Percentiles rank a stretch among this genome's conserved stretches.
phyloP scores from a whole-genome alignment of 148 eudicot genomes.

The Agrostemma githago region DNA sequence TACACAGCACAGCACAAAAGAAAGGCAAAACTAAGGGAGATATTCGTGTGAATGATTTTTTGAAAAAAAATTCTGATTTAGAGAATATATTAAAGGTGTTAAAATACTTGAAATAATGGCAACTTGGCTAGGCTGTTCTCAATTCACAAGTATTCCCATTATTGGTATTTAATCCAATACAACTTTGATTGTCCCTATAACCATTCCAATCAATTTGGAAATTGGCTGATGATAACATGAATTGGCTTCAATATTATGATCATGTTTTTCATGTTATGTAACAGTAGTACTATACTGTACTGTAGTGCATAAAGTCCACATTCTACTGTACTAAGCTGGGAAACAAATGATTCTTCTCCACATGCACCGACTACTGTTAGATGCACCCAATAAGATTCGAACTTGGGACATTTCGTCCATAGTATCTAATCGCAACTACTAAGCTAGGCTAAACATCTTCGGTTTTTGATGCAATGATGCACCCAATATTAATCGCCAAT shows the following conservation, averaged over 20 bases:
- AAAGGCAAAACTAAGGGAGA: slow-evolving; percentile 2
- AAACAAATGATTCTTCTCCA: neutral
- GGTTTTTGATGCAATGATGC: too few relatives aligned
- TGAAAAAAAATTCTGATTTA: slow-evolving; percentile 12
- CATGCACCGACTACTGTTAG: neutral
- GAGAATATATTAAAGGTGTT: slow-evolving; percentile 13
- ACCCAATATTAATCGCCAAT: neutral
- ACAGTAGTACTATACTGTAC: neutral
- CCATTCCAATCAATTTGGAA: slow-evolving; percentile 12
- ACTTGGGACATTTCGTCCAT: too few relatives aligned
- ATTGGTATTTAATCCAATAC: slow-evolving; percentile 9
- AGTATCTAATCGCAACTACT: too few relatives aligned
- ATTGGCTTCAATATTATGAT: neutral
- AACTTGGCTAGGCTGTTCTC: slow-evolving; percentile 11
- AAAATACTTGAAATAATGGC: slow-evolving; percentile 13
- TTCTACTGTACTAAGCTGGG: neutral
- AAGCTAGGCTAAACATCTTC: too few relatives aligned
- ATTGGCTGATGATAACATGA: neutral
- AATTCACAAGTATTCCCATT: neutral
- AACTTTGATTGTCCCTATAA: slow-evolving; percentile 4
- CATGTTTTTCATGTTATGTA: slow-evolving; percentile 3
- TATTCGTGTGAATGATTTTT: slow-evolving; percentile 3
- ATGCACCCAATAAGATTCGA: too few relatives aligned
- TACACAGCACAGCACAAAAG: neutral
- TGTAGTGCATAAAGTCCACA: too few relatives aligned